phyloP scores from a whole-genome alignment of 495 filamentous ascomycete genomes.

The Collariella sp. region DNA sequence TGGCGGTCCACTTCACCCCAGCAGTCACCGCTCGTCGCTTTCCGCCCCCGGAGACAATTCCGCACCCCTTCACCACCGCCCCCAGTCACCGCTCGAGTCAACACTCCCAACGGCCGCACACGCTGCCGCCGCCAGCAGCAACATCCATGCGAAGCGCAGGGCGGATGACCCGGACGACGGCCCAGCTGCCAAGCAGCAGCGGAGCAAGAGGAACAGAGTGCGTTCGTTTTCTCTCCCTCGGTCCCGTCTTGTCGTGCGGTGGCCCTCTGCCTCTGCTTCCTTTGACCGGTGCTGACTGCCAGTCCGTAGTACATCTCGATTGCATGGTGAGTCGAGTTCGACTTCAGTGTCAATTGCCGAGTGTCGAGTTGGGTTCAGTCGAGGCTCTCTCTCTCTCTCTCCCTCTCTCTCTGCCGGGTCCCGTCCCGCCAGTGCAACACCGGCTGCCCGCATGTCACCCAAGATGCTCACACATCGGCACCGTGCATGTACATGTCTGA shows the following conservation, averaged over 20 bases:
- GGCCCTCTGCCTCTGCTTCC: not conserved
- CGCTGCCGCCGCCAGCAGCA: not conserved
- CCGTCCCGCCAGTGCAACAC: not conserved
- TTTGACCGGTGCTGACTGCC: not conserved
- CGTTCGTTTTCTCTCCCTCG: not conserved
- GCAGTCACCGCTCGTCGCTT: conserved; percentile 18
- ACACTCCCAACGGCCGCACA: not conserved
- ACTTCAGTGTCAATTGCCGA: not conserved
- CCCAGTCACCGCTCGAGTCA: conserved; percentile 12
- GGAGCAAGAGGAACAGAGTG: conserved; percentile 54
- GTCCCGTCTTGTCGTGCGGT: not conserved
- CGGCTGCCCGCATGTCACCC: not conserved
- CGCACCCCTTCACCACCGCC: conserved; percentile 16
- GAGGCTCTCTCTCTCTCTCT: too few relatives aligned
- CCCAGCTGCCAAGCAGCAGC: conserved; percentile 36
- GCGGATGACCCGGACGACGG: conserved; percentile 28
- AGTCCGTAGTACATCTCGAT: conserved; percentile 69
- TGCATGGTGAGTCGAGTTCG: conserved; percentile 56
- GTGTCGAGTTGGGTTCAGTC: too few relatives aligned
- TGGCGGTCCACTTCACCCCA: conserved; percentile 13
- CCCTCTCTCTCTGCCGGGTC: too few relatives aligned
- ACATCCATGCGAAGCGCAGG: conserved; percentile 33
- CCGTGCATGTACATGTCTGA: not conserved
- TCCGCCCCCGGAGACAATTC: conserved; percentile 34
- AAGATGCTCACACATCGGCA: not conserved